These are phyloP conservation scores for Dictyophora rubrovolvata DNA, from an alignment of 768 basidiomycete species.

Conservation along the genomic window DNA sequence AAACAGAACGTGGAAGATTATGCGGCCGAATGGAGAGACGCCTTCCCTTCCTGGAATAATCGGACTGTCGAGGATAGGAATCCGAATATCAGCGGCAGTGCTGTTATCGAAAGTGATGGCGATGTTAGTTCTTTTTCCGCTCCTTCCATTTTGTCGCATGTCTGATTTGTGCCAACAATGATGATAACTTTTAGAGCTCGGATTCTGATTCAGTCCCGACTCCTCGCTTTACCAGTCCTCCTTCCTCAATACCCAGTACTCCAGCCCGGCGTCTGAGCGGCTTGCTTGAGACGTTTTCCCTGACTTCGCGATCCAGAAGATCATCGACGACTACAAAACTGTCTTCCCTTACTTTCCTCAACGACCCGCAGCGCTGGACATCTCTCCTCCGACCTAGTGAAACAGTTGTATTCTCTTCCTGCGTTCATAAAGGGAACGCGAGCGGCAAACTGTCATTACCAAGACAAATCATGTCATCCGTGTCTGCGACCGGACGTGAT, in stretches of 20 bases:
- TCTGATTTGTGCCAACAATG: background rate
- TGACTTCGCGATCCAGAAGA: conserved; percentile 8
- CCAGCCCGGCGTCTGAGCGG: conserved; percentile 1
- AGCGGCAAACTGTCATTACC: conserved; percentile 46
- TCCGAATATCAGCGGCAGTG: conserved; percentile 27
- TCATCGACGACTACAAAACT: background rate
- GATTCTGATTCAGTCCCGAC: background rate
- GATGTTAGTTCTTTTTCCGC: background rate
- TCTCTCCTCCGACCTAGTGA: conserved; percentile 22
- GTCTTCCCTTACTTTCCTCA: background rate
- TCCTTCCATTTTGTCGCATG: background rate
- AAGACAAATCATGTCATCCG: conserved; percentile 32
- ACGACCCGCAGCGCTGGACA: conserved; percentile 1
- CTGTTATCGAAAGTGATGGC: conserved; percentile 14
- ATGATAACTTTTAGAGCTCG: background rate
- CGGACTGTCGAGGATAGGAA: conserved; percentile 44
- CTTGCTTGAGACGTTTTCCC: conserved; percentile 2
- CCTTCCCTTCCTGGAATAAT: conserved; percentile 19
- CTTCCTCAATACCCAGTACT: background rate
- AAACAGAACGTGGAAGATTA: conserved; percentile 7
- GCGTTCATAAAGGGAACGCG: conserved; percentile 33
- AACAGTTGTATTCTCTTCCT: conserved; percentile 37
- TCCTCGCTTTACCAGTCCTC: background rate
- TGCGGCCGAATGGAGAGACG: background rate
- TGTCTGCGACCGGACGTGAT: conserved; percentile 24